Percentiles rank a stretch among this genome's conserved stretches.
phyloP scores from a whole-genome alignment of 148 eudicot genomes.

The Cornus suecica region DNA sequence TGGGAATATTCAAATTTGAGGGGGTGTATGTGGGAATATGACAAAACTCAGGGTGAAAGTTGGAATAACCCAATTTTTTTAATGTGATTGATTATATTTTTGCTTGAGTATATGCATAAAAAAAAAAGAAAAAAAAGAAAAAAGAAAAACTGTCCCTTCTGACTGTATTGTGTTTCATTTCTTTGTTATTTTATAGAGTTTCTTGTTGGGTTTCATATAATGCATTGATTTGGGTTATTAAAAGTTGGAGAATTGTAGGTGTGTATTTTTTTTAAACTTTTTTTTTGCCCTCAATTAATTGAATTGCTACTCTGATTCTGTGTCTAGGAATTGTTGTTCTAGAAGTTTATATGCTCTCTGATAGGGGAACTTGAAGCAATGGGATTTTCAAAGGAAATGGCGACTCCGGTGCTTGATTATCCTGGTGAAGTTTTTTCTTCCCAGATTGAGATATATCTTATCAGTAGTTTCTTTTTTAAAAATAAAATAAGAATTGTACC shows the following conservation, averaged over 20 bases:
- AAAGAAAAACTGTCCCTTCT: background rate
- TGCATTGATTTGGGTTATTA: conserved; percentile 5
- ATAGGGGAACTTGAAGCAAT: conserved; percentile 84
- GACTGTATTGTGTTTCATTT: background rate
- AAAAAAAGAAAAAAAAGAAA: too few relatives aligned
- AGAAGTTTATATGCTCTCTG: conserved; percentile 66
- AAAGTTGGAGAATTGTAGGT: background rate
- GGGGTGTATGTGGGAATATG: too few relatives aligned
- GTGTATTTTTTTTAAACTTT: background rate
- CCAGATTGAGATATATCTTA: background rate
- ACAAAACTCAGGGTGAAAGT: too few relatives aligned
- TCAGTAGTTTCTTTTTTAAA: background rate
- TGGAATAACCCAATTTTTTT: too few relatives aligned
- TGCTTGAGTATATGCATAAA: too few relatives aligned
- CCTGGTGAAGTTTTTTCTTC: conserved; percentile 49
- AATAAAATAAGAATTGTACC: too few relatives aligned
- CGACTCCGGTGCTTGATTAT: conserved; percentile 81
- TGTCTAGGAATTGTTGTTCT: conserved; percentile 87
- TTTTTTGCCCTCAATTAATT: background rate
- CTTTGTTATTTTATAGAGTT: background rate
- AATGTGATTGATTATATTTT: too few relatives aligned
- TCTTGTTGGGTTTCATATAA: background rate
- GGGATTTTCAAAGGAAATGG: conserved; percentile 78
- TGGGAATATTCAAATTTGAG: too few relatives aligned
- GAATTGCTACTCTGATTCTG: conserved; percentile 6